Percentiles rank a stretch among this genome's conserved stretches.
phyloP scores from a whole-genome alignment of 768 basidiomycete genomes.

The Mycena belliarum region DNA sequence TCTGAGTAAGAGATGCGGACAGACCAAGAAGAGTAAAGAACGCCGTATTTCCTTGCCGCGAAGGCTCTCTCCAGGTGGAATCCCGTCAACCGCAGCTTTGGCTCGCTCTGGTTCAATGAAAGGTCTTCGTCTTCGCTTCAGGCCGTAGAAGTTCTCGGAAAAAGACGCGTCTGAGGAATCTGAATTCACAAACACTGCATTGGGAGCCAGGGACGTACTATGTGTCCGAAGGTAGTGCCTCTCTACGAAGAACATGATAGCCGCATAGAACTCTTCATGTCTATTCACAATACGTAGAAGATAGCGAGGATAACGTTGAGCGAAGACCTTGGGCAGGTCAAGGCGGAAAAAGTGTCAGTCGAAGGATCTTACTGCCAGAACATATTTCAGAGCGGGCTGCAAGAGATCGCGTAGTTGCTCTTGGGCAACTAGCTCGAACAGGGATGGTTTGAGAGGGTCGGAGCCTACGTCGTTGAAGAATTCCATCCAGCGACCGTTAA shows the following conservation, averaged over 20 bases:
- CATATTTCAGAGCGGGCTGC: conserved; percentile 94
- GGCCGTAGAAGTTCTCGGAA: conserved; percentile 93
- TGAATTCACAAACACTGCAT: background rate
- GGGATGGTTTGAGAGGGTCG: conserved; percentile 73
- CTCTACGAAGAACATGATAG: conserved; percentile 88
- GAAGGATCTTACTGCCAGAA: conserved; percentile 69
- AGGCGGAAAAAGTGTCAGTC: background rate
- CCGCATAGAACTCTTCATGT: conserved; percentile 95
- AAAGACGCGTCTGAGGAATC: conserved; percentile 78
- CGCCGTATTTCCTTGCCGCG: conserved; percentile 67
- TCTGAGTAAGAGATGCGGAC: background rate
- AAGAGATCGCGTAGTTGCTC: conserved; percentile 90
- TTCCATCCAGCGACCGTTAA: too few relatives aligned
- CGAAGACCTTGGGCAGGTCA: conserved; percentile 68
- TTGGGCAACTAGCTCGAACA: conserved; percentile 92
- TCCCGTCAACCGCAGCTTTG: conserved; percentile 63
- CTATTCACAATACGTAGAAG: conserved; percentile 87
- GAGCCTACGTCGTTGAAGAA: conserved; percentile 78
- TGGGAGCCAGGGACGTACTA: conserved; percentile 48
- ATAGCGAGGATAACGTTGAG: conserved; percentile 92
- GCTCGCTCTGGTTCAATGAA: conserved; percentile 71
- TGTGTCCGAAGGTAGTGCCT: conserved; percentile 86
- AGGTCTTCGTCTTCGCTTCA: conserved; percentile 77
- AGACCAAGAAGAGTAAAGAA: conserved; percentile 79
- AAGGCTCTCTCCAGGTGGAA: conserved; percentile 67